Percentiles rank a stretch among this genome's conserved stretches.
phyloP scores from a whole-genome alignment of 768 basidiomycete species.

The Podaxis rugospora region DNA sequence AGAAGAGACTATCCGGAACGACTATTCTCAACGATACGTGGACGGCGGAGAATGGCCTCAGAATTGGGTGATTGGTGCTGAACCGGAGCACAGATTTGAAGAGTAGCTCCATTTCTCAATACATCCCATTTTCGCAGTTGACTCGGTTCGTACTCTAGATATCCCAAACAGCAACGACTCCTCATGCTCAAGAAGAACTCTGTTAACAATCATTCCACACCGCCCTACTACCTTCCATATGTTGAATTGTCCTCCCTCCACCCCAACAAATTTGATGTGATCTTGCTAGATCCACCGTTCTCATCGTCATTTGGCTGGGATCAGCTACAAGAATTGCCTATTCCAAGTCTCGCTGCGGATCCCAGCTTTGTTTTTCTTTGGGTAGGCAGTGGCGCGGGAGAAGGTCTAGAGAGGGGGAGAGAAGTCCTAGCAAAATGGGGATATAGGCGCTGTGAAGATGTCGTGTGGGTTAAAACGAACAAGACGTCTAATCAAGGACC shows the following conservation, averaged over 20 bases:
- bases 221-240: constrained; percentile 69
- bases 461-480: constrained; percentile 98
- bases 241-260: constrained; percentile 52
- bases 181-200: constrained; percentile 79
- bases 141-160: constrained; percentile 42
- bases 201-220: constrained; percentile 63
- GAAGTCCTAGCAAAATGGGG: constrained; percentile 94
- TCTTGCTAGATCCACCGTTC: constrained; percentile 88
- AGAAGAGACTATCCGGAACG: constrained; percentile 95
- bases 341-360: constrained; percentile 81
- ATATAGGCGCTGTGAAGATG: constrained; percentile 91
- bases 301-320: constrained; percentile 86
- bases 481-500: constrained; percentile 64
- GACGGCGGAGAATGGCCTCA: constrained; percentile 92
- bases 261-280: constrained; percentile 81
- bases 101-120: constrained; percentile 59
- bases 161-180: constrained; percentile 89
- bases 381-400: constrained; percentile 89
- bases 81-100: constrained; percentile 84
- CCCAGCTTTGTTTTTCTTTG: constrained; percentile 94
- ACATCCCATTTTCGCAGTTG: background rate
- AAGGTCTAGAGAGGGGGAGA: constrained; percentile 87
- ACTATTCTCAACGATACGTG: constrained; percentile 89
- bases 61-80: constrained; percentile 88
- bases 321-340: constrained; percentile 74